Evolutionary conservation across 148 eudicot genomes (phyloP).

Genomic region (Camellia sinensis): DNA sequence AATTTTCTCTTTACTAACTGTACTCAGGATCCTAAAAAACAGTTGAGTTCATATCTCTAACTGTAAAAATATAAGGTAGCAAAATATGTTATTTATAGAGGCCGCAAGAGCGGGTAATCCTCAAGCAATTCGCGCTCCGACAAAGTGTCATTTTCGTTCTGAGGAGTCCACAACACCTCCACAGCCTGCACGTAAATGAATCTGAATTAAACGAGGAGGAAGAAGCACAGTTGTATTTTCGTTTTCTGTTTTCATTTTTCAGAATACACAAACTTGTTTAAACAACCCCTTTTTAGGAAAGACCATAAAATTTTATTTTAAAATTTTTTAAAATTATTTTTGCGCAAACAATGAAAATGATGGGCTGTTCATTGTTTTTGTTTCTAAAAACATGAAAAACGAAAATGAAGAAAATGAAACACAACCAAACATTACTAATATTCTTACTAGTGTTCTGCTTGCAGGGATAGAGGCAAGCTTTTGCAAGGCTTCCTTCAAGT

Average conservation of each 20-base stretch:
- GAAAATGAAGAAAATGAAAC: too few relatives aligned
- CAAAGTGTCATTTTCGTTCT: constrained; percentile 63
- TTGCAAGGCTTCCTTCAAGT: constrained; percentile 80
- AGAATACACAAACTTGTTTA: too few relatives aligned
- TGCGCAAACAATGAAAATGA: too few relatives aligned
- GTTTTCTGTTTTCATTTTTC: too few relatives aligned
- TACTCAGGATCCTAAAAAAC: background rate
- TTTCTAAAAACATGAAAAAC: too few relatives aligned
- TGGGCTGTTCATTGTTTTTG: too few relatives aligned
- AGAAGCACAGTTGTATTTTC: background rate
- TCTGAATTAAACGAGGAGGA: background rate
- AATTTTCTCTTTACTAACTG: background rate
- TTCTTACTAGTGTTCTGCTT: constrained; percentile 62
- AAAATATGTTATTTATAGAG: constrained; percentile 33
- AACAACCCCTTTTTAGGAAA: too few relatives aligned
- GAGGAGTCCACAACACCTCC: constrained; percentile 89
- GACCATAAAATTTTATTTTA: too few relatives aligned
- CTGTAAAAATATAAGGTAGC: background rate
- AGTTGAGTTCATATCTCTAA: background rate
- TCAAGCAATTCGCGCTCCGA: constrained; percentile 72
- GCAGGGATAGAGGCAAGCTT: constrained; percentile 81
- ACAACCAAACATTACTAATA: too few relatives aligned
- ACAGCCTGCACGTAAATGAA: constrained; percentile 51
- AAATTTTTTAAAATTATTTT: too few relatives aligned
- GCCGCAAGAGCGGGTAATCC: constrained; percentile 73